Evolutionary conservation across 768 basidiomycete genomes (phyloP), one percentile per base, ranked within the genome.

Genomic region (Tulasnella sp.): DNA sequence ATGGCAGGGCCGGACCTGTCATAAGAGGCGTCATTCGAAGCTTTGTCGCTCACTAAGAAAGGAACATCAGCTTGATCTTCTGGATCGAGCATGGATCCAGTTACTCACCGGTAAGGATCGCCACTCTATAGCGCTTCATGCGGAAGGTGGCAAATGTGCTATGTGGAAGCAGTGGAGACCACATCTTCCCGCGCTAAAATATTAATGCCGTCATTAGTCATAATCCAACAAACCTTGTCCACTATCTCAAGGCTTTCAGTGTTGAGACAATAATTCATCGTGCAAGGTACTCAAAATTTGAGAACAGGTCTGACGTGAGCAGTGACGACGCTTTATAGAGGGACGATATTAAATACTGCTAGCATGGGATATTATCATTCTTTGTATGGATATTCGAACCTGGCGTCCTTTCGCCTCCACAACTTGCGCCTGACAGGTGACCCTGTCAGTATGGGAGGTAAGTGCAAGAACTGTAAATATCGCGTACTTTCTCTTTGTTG

Each of bases 401-500:
- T 86, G 44, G 81, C 83, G 68, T 92, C 89, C 68, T 85, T 92
- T 51, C 89, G 81, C 61, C 89, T 81, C 89, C 89, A 92, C 21
- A 92, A 77, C 75, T 94, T 96, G 70, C 83, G 86, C 82, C 91
- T 95, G 63, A 27, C 27, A 32, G 13, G 27, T 48, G 21, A 47
- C 8, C n/a, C n/a, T 5, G 11, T 26, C 32, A 11, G 1, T 19
- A 26, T 56, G 4, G 32, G 15, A 23, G 19, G 19, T 23, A 43
- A n/a, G 43, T 32, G 17, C 0, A 50, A 49, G 56, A 38, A 15
- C n/a, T 17, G 34, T n/a, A 27, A 34, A 23, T 4, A 77, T 10
- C 23, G 42, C 89, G 34, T 65, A 95, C 94, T 95, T 97, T 73
- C 85, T 89, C 76, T 94, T 95, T 9, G 85, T 90, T 0, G 82